phyloP scores from a whole-genome alignment of 805 yeast species.

The Barnettozyma sp. region DNA sequence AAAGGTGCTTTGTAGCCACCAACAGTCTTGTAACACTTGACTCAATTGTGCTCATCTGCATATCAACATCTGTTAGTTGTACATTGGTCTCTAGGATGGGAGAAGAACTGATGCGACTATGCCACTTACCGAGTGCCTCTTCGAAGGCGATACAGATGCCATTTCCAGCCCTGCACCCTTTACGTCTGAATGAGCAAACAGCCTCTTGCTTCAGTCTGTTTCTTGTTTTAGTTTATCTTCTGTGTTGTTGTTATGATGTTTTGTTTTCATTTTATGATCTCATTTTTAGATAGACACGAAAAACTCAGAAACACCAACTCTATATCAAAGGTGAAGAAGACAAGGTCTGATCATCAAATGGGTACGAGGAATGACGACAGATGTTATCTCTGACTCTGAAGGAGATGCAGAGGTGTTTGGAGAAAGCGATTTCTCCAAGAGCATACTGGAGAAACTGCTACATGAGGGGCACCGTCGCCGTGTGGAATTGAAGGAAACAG shows the following conservation, averaged over 20 bases:
- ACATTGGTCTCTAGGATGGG: background rate
- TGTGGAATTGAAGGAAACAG: conserved; percentile 3
- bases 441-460: background rate
- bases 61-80: conserved; percentile 6
- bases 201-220: background rate
- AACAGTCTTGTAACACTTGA: conserved; percentile 71
- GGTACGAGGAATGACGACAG: conserved; percentile 1
- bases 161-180: too few species aligned
- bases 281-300: background rate
- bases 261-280: background rate
- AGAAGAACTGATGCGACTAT: too few species aligned
- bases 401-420: conserved; percentile 6
- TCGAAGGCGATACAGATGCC: conserved; percentile 15
- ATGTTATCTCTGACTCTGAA: conserved; percentile 12
- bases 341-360: background rate
- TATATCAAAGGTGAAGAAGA: background rate
- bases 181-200: too few species aligned
- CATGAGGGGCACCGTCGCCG: conserved; percentile 2
- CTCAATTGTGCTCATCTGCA: conserved; percentile 51
- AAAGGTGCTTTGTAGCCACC: conserved; percentile 80
- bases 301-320: conserved; percentile 1
- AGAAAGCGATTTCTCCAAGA: conserved; percentile 6
- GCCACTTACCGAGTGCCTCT: conserved; percentile 24
- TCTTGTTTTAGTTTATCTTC: background rate
- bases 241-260: too few species aligned